Conservation (phyloP, 1,139 yeast genomes). For the Diutina neorugosa region DNA sequence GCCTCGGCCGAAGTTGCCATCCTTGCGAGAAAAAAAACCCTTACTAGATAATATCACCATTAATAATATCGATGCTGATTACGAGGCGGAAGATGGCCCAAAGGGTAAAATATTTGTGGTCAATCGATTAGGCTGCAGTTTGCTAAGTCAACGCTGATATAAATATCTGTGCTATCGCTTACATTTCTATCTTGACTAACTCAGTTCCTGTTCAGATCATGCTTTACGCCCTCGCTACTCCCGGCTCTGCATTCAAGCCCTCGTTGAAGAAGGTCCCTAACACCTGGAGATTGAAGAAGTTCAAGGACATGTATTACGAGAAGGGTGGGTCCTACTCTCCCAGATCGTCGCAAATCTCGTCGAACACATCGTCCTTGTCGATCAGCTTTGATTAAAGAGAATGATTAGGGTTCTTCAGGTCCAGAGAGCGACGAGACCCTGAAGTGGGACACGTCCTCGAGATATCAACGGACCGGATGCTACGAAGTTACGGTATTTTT, state of each 20-base stretch:
- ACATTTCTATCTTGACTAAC: not conserved
- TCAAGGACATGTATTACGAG: constrained; percentile 15
- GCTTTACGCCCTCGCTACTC: constrained; percentile 27
- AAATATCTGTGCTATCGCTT: not conserved
- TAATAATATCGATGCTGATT: not conserved
- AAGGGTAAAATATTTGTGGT: not conserved
- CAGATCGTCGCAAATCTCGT: not conserved
- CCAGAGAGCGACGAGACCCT: not conserved
- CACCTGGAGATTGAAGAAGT: constrained; percentile 28
- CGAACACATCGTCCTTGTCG: not conserved
- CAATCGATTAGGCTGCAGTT: not conserved
- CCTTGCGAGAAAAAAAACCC: not conserved
- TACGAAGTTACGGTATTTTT: not conserved
- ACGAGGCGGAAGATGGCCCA: not conserved
- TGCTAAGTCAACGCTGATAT: not conserved
- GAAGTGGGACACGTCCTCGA: not conserved
- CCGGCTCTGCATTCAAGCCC: constrained; percentile 31
- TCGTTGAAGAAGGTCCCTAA: constrained; percentile 21
- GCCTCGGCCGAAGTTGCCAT: not conserved
- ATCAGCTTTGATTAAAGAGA: not conserved
- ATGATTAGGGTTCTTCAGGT: not conserved
- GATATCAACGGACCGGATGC: not conserved
- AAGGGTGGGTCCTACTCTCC: constrained; percentile 4
- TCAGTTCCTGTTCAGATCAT: constrained; percentile 9
- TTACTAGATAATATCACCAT: not conserved